These are phyloP conservation scores for Globisporangium spiculum DNA, from an alignment of 352 stramenopile species.

Conservation along the genomic window DNA sequence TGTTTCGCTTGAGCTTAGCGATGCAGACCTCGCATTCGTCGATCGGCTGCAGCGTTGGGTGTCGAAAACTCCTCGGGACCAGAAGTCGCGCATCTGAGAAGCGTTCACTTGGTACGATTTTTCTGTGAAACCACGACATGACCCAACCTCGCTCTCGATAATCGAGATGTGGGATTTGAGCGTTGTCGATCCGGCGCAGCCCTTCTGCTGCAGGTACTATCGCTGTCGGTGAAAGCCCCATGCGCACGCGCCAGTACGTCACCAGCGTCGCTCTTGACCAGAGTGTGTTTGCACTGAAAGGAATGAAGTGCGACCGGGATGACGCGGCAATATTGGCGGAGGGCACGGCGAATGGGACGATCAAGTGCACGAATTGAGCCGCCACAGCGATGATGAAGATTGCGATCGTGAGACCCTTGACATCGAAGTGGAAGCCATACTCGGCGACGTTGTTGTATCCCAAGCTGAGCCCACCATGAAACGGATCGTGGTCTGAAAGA, in stretches of 20 bases:
- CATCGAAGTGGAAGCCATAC: conserved; percentile 14
- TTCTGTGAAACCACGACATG: background rate
- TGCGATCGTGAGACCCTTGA: conserved; percentile 15
- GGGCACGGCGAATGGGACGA: background rate
- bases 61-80: background rate
- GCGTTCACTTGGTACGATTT: background rate
- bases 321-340: conserved; percentile 9
- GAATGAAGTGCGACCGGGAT: conserved; percentile 20
- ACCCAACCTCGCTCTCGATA: background rate
- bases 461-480: background rate
- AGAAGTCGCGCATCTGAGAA: background rate
- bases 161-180: background rate
- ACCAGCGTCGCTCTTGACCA: conserved; percentile 17
- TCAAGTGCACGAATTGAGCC: background rate
- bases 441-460: conserved; percentile 1
- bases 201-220: background rate
- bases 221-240: background rate
- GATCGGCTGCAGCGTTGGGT: conserved; percentile 2
- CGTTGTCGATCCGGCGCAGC: background rate
- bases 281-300: conserved; percentile 21
- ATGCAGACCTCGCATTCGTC: background rate
- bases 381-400: background rate
- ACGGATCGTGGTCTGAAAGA: conserved; percentile 1
- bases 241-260: conserved; percentile 14
- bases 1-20: background rate